Evolutionary conservation across 345 rosid species (phyloP), one percentile per base, ranked within the genome.

Genomic region (Sisymbrium irio): DNA sequence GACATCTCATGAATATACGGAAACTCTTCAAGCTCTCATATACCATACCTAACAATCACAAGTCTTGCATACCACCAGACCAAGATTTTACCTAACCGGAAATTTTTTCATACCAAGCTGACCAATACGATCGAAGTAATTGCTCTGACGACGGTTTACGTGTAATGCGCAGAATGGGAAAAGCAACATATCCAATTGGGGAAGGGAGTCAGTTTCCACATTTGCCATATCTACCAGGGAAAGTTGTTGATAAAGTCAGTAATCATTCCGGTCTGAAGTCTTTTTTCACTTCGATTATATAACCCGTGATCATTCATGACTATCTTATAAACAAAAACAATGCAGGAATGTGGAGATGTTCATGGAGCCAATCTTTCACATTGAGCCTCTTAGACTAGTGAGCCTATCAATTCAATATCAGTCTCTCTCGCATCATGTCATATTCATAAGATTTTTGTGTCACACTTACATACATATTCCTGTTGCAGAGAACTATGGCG

Each of bases 271-370:
- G 28, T 56, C 62, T 51, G 11, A 62, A n/a, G 5, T 41, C 37
- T 41, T 55, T 57, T 77, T 19, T 12, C 45, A 49, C 4, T 13
- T 9, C 6, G 17, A 28, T n/a, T 45, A 51, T 1, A 5, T 58
- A 39, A 54, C 39, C 54, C 9, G 1, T 39, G 62, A 57, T 41
- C 47, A 65, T 49, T 41, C 47, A 65, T 49, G 71, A 46, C 62
- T 47, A 66, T 30, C 3, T 56, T 17, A 40, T 20, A 14, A 63
- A 39, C 51, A 14, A 58, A 66, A 51, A 50, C 54, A 36, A 64
- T 45, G 59, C 81, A 91, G 97, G 88, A 85, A 91, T 47, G 83
- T 91, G 12, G 96, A 89, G 82, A 86, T 93, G 91, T 83, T 86
- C 77, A 83, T 87, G 83, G 91, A 91, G 20, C 93, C 97, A 62